Conservation (phyloP, 2,329 filamentous ascomycete species). For the Fusarium sp. region DNA sequence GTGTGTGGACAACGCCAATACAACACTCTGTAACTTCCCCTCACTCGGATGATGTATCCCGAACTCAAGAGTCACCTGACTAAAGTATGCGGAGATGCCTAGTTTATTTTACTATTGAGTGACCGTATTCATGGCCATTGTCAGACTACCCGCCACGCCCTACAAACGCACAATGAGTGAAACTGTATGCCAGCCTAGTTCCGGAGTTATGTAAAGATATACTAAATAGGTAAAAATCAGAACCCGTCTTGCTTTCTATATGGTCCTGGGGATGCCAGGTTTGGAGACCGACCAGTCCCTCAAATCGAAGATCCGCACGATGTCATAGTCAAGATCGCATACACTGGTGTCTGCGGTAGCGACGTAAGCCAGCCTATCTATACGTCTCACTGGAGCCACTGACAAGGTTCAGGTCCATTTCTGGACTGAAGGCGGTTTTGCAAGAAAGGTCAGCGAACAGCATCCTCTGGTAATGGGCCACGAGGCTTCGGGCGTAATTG, state of each 20-base stretch:
- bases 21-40: conserved; percentile 7
- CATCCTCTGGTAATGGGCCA: conserved; percentile 81
- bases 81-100: background rate
- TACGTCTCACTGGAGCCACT: background rate
- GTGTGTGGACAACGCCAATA: background rate
- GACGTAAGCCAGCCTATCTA: conserved; percentile 29
- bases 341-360: conserved; percentile 47
- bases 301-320: conserved; percentile 44
- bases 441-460: conserved; percentile 78
- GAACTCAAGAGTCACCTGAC: conserved; percentile 21
- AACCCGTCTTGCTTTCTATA: conserved; percentile 43
- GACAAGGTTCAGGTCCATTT: conserved; percentile 74
- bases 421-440: conserved; percentile 86
- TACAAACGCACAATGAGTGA: conserved; percentile 2
- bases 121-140: background rate
- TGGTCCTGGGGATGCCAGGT: conserved; percentile 35
- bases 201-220: background rate
- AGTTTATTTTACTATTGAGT: background rate
- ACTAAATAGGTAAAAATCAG: background rate
- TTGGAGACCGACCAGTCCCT: conserved; percentile 38
- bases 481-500: conserved; percentile 79
- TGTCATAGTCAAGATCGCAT: conserved; percentile 41
- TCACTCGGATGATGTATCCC: conserved; percentile 26
- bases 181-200: background rate
- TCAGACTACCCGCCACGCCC: background rate